These are phyloP conservation scores for Arthroderma sp. DNA, from an alignment of 2,329 filamentous ascomycete genomes.

Conservation along the genomic window DNA sequence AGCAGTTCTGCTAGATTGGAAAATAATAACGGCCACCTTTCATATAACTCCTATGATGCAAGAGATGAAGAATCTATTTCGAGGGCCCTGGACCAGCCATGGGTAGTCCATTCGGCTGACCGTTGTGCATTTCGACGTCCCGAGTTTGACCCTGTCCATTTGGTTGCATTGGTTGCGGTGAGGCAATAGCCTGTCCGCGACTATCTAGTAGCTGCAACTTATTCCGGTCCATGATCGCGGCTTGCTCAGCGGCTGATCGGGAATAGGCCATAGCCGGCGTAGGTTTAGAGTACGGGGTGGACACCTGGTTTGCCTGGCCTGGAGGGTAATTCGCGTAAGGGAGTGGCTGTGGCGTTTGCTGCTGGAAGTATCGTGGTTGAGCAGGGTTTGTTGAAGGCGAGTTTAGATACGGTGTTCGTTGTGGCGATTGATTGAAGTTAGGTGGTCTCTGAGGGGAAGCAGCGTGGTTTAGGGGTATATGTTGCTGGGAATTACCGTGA, in stretches of 20 bases:
- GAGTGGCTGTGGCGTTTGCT: constrained; percentile 20
- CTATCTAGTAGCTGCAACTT: constrained; percentile 28
- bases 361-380: constrained; percentile 24
- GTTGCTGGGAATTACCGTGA: constrained; percentile 18
- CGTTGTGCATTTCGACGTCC: neutral
- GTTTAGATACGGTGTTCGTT: constrained; percentile 26
- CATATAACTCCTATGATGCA: neutral
- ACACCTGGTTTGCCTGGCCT: constrained; percentile 22
- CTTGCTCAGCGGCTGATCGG: constrained; percentile 31
- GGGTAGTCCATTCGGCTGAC: neutral
- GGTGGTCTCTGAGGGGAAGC: constrained; percentile 24
- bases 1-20: neutral
- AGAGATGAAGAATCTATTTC: neutral
- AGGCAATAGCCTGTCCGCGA: constrained; percentile 23
- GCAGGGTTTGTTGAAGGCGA: constrained; percentile 20
- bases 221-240: constrained; percentile 28
- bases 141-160: neutral
- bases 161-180: constrained; percentile 23
- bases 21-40: neutral
- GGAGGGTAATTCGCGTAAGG: constrained; percentile 22
- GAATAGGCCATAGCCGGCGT: constrained; percentile 25
- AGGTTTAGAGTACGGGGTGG: constrained; percentile 25
- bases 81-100: constrained; percentile 6
- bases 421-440: constrained; percentile 23
- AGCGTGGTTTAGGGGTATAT: constrained; percentile 21